Percentiles rank a stretch among this genome's conserved stretches.
Conservation (phyloP, 495 filamentous ascomycete genomes). For the Jackrogersella minutella region DNA sequence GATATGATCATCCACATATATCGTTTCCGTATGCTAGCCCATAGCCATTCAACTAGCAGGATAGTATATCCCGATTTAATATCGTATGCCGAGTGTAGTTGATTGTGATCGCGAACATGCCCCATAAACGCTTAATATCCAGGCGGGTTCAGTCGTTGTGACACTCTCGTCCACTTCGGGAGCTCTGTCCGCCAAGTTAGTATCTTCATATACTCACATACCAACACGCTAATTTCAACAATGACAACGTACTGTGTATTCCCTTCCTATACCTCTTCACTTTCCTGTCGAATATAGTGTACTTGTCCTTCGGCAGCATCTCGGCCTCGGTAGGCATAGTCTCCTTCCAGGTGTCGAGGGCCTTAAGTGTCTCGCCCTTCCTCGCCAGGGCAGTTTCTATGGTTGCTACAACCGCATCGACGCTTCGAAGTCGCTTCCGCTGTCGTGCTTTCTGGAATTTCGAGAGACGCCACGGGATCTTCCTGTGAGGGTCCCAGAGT, state of each 20-base stretch:
- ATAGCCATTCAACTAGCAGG: neutral
- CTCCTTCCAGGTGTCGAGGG: constrained; percentile 84
- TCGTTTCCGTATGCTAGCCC: neutral
- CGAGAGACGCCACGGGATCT: constrained; percentile 97
- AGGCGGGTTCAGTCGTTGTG: constrained; percentile 90
- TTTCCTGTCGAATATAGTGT: constrained; percentile 96
- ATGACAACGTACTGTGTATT: constrained; percentile 82
- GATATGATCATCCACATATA: constrained; percentile 1
- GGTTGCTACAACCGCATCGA: constrained; percentile 82
- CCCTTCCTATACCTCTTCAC: constrained; percentile 95
- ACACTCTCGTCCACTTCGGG: constrained; percentile 95
- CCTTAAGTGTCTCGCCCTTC: constrained; percentile 71
- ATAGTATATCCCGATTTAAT: neutral
- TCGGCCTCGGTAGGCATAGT: constrained; percentile 97
- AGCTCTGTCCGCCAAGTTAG: constrained; percentile 65
- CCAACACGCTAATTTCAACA: constrained; percentile 4
- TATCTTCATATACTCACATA: constrained; percentile 29
- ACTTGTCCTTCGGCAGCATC: constrained; percentile 97
- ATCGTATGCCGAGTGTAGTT: neutral
- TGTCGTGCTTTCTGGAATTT: constrained; percentile 88
- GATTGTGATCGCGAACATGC: neutral
- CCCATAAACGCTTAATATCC: constrained; percentile 72
- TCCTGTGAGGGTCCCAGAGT: constrained; percentile 65
- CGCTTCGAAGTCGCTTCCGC: constrained; percentile 81
- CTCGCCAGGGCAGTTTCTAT: constrained; percentile 78